Conservation (phyloP, 2,329 filamentous ascomycete genomes). For the Leptoxyphium fumago region DNA sequence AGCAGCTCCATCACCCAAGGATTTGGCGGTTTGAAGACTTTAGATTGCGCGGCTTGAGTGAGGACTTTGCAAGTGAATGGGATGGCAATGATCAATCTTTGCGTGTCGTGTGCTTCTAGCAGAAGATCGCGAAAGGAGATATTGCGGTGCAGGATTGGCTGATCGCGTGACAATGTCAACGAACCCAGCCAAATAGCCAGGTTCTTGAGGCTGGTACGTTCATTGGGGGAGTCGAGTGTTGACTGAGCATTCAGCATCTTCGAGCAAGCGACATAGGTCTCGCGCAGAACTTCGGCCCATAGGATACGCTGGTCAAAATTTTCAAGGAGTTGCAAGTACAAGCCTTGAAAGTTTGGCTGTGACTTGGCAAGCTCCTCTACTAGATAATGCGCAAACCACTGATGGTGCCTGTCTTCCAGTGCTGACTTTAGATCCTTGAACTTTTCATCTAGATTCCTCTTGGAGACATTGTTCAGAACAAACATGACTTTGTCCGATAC, state of each 20-base stretch:
- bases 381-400: slow-evolving; percentile 92
- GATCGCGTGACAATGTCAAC: slow-evolving; percentile 80
- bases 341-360: slow-evolving; percentile 88
- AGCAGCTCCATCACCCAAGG: slow-evolving; percentile 98
- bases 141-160: slow-evolving; percentile 90
- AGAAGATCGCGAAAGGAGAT: slow-evolving; percentile 94
- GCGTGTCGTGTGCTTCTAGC: slow-evolving; percentile 83
- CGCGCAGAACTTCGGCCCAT: slow-evolving; percentile 79
- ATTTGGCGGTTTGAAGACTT: slow-evolving; percentile 85
- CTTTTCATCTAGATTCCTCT: slow-evolving; percentile 73
- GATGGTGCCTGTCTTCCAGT: slow-evolving; percentile 67
- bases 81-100: slow-evolving; percentile 81
- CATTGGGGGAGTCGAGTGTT: slow-evolving; percentile 69
- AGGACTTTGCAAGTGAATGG: slow-evolving; percentile 97
- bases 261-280: slow-evolving; percentile 78
- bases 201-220: slow-evolving; percentile 82
- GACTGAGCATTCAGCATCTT: slow-evolving; percentile 81
- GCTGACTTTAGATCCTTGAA: slow-evolving; percentile 66
- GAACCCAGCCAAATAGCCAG: slow-evolving; percentile 87
- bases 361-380: slow-evolving; percentile 94
- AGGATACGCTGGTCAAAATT: slow-evolving; percentile 65
- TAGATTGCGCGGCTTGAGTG: slow-evolving; percentile 67
- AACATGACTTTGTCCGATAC: slow-evolving; percentile 90
- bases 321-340: slow-evolving; percentile 81
- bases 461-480: slow-evolving; percentile 89